Evolutionary conservation across 2,329 filamentous ascomycete genomes (phyloP).

Genomic region (Pestalotiopsis sp.): DNA sequence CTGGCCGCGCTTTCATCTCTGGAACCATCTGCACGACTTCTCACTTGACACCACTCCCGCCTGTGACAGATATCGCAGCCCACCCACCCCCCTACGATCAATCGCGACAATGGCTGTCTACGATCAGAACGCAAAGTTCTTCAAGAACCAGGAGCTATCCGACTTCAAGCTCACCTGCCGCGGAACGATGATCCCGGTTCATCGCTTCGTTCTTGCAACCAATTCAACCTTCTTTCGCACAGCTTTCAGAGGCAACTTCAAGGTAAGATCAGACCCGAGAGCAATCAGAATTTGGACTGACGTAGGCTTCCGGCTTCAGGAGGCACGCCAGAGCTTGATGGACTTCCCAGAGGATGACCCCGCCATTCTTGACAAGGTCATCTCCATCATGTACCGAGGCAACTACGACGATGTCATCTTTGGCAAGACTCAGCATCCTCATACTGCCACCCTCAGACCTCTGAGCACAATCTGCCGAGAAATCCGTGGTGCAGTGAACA

Average conservation of each 20-base stretch:
- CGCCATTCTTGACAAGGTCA: conserved; percentile 24
- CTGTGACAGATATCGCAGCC: not conserved
- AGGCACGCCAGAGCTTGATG: conserved; percentile 18
- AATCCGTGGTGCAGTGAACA: not conserved
- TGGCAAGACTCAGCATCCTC: not conserved
- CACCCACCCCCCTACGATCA: not conserved
- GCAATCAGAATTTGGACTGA: not conserved
- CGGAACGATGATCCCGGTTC: conserved; percentile 31
- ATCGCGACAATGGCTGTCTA: not conserved
- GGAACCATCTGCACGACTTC: not conserved
- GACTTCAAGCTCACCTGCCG: conserved; percentile 37
- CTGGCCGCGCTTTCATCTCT: too few species aligned
- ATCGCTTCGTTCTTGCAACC: conserved; percentile 36
- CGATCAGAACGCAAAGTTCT: not conserved
- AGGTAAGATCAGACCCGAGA: conserved; percentile 20
- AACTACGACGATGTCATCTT: conserved; percentile 19
- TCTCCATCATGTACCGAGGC: conserved; percentile 34
- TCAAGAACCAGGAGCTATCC: conserved; percentile 25
- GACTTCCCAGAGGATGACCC: conserved; percentile 34
- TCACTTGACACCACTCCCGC: not conserved
- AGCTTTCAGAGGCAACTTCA: conserved; percentile 19
- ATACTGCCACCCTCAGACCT: not conserved
- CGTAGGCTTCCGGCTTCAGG: conserved; percentile 16
- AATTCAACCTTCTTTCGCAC: conserved; percentile 36
- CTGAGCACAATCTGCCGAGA: not conserved